Evolutionary conservation across 2,329 filamentous ascomycete species (phyloP), one percentile per base, ranked within the genome.

Genomic region (Phoma sp.): DNA sequence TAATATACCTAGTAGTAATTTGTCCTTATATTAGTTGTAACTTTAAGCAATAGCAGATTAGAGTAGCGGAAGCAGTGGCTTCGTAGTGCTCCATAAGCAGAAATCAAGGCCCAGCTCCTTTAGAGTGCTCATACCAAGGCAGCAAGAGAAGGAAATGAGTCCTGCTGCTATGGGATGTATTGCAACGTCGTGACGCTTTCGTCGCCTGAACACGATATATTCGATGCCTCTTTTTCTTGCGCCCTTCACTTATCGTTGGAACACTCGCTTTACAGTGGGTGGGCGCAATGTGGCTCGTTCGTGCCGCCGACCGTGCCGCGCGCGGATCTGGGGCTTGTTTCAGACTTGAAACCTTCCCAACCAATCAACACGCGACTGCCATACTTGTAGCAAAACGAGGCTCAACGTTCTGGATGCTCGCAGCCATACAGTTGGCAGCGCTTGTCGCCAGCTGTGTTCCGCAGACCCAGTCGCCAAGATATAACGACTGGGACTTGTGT

Each of bases 311-410:
- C 45, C 30, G 45, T 55, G 52, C 40, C 52, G 52, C 52, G 35
- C 35, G 52, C 52, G 47, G 52, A 50, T 55, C 52, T 14, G 36
- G 58, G 55, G 68, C 41, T 38, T 6, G 52, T 55, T 55, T 55
- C 46, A 55, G 18, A 42, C 65, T 66, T 58, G 56, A 66, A 62
- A 59, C 64, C 32, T 52, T 60, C 62, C 52, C 51, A 48, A 48
- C 73, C 73, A 75, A 75, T 75, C 60, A 62, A 47, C 70, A 64
- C 62, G 65, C 66, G 65, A 66, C 61, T 57, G 46, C 60, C 55
- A 59, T 59, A 58, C 58, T 47, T 58, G 58, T 46, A 57, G 62
- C 66, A 70, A 33, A 64, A 73, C 61, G 55, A 55, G 57, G 60
- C 68, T 68, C 56, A 63, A 60, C 42, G 50, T 43, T 62, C 44